These are phyloP conservation scores for Acanthochlamys bracteata DNA, from an alignment of 106 monocot genomes.

Conservation along the genomic window DNA sequence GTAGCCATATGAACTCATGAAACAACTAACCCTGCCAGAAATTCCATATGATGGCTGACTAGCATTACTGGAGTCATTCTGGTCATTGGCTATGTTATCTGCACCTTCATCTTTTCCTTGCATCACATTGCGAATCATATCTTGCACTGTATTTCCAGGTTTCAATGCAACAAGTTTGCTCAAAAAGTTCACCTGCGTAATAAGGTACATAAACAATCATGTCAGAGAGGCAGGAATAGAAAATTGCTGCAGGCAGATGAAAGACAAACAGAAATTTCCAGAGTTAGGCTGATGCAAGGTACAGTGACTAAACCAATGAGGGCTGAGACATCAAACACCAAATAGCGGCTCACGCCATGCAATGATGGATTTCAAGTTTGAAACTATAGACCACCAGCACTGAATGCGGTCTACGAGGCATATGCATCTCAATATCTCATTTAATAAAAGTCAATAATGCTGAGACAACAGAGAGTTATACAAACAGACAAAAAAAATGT, in stretches of 20 bases:
- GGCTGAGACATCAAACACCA: too few relatives aligned
- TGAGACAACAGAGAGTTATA: not conserved
- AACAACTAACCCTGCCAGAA: conserved; percentile 51
- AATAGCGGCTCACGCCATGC: too few relatives aligned
- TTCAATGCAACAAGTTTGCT: conserved; percentile 58
- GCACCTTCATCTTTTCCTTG: conserved; percentile 62
- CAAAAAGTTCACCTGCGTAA: conserved; percentile 61
- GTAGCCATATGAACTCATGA: too few relatives aligned
- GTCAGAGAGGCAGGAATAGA: not conserved
- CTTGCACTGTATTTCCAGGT: conserved; percentile 47
- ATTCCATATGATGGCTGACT: conserved; percentile 29
- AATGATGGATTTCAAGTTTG: too few relatives aligned
- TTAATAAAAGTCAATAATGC: not conserved
- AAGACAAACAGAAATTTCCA: not conserved
- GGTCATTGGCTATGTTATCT: conserved; percentile 18
- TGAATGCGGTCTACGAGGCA: too few relatives aligned
- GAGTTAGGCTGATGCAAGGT: too few relatives aligned
- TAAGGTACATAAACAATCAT: not conserved
- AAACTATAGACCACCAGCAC: too few relatives aligned
- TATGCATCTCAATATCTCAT: too few relatives aligned
- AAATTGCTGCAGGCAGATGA: not conserved
- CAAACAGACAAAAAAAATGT: not conserved
- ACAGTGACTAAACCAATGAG: too few relatives aligned
- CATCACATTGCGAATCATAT: conserved; percentile 56
- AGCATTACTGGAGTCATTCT: conserved; percentile 13